Percentiles rank a stretch among this genome's conserved stretches.
Conservation (phyloP, 1,284 basidiomycete genomes). For the Sphaerobolus stellatus region DNA sequence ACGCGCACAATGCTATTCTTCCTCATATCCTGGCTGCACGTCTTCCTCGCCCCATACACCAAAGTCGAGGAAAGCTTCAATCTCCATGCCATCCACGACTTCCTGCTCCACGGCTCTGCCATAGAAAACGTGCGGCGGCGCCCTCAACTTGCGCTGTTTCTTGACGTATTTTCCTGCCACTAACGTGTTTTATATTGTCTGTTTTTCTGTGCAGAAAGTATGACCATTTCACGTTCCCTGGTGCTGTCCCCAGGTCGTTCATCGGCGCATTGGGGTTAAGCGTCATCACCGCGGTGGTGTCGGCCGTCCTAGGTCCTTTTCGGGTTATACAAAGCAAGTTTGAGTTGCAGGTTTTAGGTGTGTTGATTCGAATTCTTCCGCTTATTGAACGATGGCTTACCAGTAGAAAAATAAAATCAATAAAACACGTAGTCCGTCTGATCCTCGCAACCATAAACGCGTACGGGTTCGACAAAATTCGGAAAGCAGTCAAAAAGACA, state of each 20-base stretch:
- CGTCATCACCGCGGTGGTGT: neutral
- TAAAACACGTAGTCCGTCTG: constrained; percentile 60
- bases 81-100: constrained; percentile 89
- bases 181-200: too few relatives aligned
- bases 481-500: constrained; percentile 58
- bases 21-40: constrained; percentile 59
- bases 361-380: neutral
- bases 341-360: constrained; percentile 11
- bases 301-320: neutral
- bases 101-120: constrained; percentile 69
- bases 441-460: constrained; percentile 70
- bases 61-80: constrained; percentile 99
- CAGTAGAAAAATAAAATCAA: neutral
- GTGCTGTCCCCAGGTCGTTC: constrained; percentile 88
- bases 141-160: constrained; percentile 6
- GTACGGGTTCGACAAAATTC: constrained; percentile 61
- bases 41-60: constrained; percentile 81
- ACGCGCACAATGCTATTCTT: too few relatives aligned
- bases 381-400: neutral
- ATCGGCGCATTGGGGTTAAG: constrained; percentile 62
- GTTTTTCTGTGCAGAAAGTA: too few relatives aligned
- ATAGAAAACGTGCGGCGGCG: constrained; percentile 54
- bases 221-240: constrained; percentile 89
- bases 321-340: neutral
- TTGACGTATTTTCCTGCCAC: constrained; percentile 4